Base-by-base conservation (phyloP, 2,329 filamentous ascomycete species). In the Golovinomyces cichoracearum region DNA sequence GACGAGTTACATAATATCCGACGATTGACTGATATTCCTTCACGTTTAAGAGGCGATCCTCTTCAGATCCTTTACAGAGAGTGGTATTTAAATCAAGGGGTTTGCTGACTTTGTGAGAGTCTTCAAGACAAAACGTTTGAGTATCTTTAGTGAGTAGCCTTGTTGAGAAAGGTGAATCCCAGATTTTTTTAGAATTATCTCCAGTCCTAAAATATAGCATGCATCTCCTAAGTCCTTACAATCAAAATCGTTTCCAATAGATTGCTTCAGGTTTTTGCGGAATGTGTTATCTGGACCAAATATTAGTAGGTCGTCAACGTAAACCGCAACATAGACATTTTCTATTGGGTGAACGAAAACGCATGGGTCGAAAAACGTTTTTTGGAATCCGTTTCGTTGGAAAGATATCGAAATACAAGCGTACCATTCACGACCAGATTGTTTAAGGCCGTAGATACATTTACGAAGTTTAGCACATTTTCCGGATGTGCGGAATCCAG, bases 341-440 rank as follows among this genome's bases (percentile, higher is more conserved):
- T 35, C 45, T 35, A 29, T 47, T n/a, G 45, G 45, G 45, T 47
- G 45, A 22, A 47, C 29, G 10, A 35, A 47, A 17, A 47, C 45
- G 29, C 27, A 35, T 22, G 27, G 31, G 23, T 47, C 45, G 5
- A 35, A 22, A 13, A 7, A 35, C 3, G 45, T 47, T 35, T 15
- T 35, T 9, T 47, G n/a, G 27, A 47, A 35, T 35, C 45, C 19
- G 22, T 47, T 47, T 47, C 7, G 5, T 38, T 6, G 5, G 27
- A 47, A 21, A 26, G 45, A 47, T n/a, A 21, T 35, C 27, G 29
- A 47, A 23, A 47, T 47, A 37, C 45, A 47, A 37, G 45, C 27
- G 22, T 47, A 37, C 17, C 45, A 37, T 47, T 35, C 45, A 47
- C 45, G 45, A n/a, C 45, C 45, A 23, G 45, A 47, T 47, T 37